Evolutionary conservation across 257 asterid species (phyloP), one percentile per base, ranked within the genome.

Genomic region (Knoxia roxburghii): DNA sequence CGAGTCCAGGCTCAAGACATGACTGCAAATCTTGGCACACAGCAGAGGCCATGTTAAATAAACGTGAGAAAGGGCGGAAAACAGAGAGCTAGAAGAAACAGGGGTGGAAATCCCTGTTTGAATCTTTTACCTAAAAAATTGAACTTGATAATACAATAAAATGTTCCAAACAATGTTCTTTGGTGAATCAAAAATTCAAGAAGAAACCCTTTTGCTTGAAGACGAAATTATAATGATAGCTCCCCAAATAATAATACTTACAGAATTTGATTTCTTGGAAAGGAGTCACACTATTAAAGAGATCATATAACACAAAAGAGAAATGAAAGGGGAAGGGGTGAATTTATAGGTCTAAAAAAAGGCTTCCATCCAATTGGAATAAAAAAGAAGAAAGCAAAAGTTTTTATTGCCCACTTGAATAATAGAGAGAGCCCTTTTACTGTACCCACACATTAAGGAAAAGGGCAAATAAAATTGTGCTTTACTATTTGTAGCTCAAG

Each of bases 271-370:
- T 17, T 54, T 70, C 18, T 33, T 71, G 75, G 17, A 51, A 39
- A n/a, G 65, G 48, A 55, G n/a, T n/a, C n/a, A n/a, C n/a, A n/a
- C n/a, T n/a, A n/a, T n/a, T n/a, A n/a, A n/a, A n/a, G n/a, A n/a
- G n/a, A n/a, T n/a, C n/a, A n/a, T n/a, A n/a, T n/a, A n/a, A n/a
- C 58, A 35, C 85, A 89, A 80, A 80, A 78, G 80, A 72, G 77
- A 73, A 79, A 85, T 81, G 85, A 57, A 71, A 57, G 73, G 71
- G 26, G 77, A 21, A 62, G 79, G 76, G 79, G 70, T 73, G 73
- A 68, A 84, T 89, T 85, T 87, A 89, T 84, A 89, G 88, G 46
- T 46, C 74, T 68, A 60, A 62, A 77, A 81, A 49, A n/a, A n/a
- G n/a, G n/a, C n/a, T n/a, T n/a, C n/a, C n/a, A n/a, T n/a, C n/a